Percentiles rank a stretch among this genome's conserved stretches.
These are phyloP conservation scores for Populus hybrid DNA, from an alignment of 441 rosid species.

Conservation along the genomic window DNA sequence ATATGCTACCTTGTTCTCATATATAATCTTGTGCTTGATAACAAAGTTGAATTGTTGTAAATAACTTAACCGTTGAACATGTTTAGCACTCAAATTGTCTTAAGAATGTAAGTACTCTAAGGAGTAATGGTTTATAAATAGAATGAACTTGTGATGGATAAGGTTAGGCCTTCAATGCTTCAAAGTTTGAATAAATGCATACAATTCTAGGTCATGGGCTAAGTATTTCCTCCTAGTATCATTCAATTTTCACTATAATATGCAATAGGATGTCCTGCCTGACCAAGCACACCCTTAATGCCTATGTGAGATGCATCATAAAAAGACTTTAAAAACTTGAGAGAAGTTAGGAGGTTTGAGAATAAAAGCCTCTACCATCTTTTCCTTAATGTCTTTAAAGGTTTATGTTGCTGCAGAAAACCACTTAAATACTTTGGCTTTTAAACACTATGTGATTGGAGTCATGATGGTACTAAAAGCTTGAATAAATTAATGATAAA, in stretches of 20 bases:
- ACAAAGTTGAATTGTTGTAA: not conserved
- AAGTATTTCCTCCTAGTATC: not conserved
- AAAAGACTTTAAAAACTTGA: not conserved
- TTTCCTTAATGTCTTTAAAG: too few species aligned
- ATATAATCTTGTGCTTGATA: too few species aligned
- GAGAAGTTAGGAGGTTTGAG: not conserved
- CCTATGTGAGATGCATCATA: too few species aligned
- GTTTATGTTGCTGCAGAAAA: not conserved
- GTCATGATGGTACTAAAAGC: not conserved
- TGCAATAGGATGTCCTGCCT: not conserved
- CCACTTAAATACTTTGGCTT: not conserved
- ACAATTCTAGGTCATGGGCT: not conserved
- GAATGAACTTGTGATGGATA: not conserved
- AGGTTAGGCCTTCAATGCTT: not conserved
- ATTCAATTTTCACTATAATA: too few species aligned
- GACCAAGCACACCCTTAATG: not conserved
- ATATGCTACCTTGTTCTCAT: not conserved
- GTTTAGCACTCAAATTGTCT: not conserved
- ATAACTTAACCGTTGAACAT: not conserved
- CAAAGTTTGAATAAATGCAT: not conserved
- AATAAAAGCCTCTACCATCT: not conserved
- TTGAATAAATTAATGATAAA: too few species aligned
- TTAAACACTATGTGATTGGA: too few species aligned
- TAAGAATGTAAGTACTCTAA: not conserved
- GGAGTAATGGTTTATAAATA: not conserved